Percentiles rank a stretch among this genome's conserved stretches.
Conservation (phyloP, 139 green algal genomes). For the Volvox africanus region DNA sequence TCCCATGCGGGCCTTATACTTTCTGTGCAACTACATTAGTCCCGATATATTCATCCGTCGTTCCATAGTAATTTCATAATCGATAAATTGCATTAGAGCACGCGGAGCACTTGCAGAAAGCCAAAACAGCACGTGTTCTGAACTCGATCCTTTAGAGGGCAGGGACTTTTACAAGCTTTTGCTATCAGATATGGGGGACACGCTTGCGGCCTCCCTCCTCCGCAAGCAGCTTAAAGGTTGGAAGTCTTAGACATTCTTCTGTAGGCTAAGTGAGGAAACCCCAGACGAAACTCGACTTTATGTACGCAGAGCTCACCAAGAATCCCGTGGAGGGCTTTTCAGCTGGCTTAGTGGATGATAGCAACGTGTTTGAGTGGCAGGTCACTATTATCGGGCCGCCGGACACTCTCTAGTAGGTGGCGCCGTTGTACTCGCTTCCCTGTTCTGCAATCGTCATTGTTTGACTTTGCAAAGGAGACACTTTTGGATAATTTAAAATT, state of each 20-base stretch:
- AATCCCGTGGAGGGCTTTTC: slow-evolving; percentile 99
- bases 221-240: slow-evolving; percentile 94
- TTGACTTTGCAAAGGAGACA: too few relatives aligned
- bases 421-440: too few relatives aligned
- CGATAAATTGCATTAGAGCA: too few relatives aligned
- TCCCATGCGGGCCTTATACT: background rate
- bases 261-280: background rate
- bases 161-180: background rate
- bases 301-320: slow-evolving; percentile 92
- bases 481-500: too few relatives aligned
- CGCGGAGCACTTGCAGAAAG: too few relatives aligned
- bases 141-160: background rate
- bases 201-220: slow-evolving; percentile 70
- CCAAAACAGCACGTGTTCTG: background rate
- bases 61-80: too few relatives aligned
- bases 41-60: too few relatives aligned
- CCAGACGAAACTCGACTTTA: background rate
- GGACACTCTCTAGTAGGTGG: slow-evolving; percentile 95
- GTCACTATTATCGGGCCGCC: slow-evolving; percentile 98
- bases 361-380: slow-evolving; percentile 98
- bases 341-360: slow-evolving; percentile 96
- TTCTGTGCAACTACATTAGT: too few relatives aligned
- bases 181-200: slow-evolving; percentile 24
- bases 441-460: too few relatives aligned
- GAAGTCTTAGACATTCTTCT: background rate